A percentile compares a stretch with the other conserved stretches of the same genome.
phyloP scores from a whole-genome alignment of 2,329 filamentous ascomycete species.

The Phialophora expanda region DNA sequence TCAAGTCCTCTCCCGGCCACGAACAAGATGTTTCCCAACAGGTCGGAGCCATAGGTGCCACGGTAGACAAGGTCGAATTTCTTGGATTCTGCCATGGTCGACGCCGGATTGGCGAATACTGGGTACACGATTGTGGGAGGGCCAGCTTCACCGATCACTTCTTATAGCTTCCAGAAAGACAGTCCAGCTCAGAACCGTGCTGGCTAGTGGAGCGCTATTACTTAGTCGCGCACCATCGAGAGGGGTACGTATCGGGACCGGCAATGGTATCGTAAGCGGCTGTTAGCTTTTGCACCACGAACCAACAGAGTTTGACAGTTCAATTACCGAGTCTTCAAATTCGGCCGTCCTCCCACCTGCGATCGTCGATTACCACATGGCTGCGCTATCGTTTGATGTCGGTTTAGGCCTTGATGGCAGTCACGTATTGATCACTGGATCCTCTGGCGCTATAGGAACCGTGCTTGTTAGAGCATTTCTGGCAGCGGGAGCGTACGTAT shows the following conservation, averaged over 20 bases:
- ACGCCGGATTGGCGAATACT: neutral
- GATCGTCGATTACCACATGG: constrained; percentile 17
- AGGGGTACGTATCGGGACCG: constrained; percentile 6
- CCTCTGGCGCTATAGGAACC: constrained; percentile 49
- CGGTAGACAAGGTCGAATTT: constrained; percentile 22
- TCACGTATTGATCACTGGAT: constrained; percentile 52
- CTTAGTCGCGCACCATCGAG: neutral
- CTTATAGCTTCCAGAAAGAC: neutral
- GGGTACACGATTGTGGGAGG: neutral
- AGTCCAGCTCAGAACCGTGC: neutral
- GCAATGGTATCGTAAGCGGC: neutral
- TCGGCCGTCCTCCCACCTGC: neutral
- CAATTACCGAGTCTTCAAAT: neutral
- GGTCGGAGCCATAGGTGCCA: constrained; percentile 17
- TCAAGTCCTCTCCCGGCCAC: constrained; percentile 29
- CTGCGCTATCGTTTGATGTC: constrained; percentile 37
- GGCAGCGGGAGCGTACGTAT: constrained; percentile 51
- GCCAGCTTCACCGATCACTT: neutral
- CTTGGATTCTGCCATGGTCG: constrained; percentile 11
- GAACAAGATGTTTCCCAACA: constrained; percentile 27
- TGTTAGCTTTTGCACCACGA: constrained; percentile 1
- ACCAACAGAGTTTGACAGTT: neutral
- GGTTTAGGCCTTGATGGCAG: constrained; percentile 46
- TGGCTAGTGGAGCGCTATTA: neutral
- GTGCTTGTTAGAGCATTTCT: constrained; percentile 50